phyloP scores from a whole-genome alignment of 2,329 filamentous ascomycete species.

The Ustilaginoidea virens region DNA sequence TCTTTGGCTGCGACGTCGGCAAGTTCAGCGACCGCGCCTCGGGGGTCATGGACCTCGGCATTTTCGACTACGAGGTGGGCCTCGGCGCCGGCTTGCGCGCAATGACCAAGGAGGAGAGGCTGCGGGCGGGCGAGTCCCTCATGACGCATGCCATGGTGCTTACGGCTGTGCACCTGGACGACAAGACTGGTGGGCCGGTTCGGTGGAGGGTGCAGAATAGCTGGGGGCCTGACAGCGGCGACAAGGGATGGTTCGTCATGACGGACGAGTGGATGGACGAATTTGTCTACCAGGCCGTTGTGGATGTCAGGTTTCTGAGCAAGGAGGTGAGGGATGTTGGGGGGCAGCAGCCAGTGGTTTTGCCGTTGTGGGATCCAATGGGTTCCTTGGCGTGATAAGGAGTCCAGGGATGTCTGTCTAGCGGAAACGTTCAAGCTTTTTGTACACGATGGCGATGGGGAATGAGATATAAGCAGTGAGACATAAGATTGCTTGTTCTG shows the following conservation, averaged over 20 bases:
- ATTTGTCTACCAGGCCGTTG: conserved; percentile 76
- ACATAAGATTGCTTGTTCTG: too few species aligned
- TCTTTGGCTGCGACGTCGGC: conserved; percentile 81
- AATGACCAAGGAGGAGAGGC: conserved; percentile 60
- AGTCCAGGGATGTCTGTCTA: too few species aligned
- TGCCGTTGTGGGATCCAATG: conserved; percentile 73
- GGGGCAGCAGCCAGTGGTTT: conserved; percentile 50
- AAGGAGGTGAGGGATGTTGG: conserved; percentile 56
- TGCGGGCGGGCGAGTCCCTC: conserved; percentile 57
- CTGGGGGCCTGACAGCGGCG: conserved; percentile 54
- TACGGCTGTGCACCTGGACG: conserved; percentile 67
- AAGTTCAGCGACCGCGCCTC: conserved; percentile 54
- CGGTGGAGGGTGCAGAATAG: conserved; percentile 81
- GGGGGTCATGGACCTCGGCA: conserved; percentile 66
- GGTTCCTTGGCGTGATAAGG: conserved; percentile 55
- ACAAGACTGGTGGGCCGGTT: conserved; percentile 43
- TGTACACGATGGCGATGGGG: too few species aligned
- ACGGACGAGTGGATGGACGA: conserved; percentile 65
- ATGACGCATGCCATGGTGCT: conserved; percentile 94
- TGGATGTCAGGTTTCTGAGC: conserved; percentile 54
- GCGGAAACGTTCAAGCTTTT: too few species aligned
- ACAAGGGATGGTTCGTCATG: conserved; percentile 83
- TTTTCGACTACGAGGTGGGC: conserved; percentile 71
- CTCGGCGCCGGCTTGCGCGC: conserved; percentile 62
- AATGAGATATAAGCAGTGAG: too few species aligned